phyloP scores from a whole-genome alignment of 345 rosid genomes.

The Eucalyptus marginata region DNA sequence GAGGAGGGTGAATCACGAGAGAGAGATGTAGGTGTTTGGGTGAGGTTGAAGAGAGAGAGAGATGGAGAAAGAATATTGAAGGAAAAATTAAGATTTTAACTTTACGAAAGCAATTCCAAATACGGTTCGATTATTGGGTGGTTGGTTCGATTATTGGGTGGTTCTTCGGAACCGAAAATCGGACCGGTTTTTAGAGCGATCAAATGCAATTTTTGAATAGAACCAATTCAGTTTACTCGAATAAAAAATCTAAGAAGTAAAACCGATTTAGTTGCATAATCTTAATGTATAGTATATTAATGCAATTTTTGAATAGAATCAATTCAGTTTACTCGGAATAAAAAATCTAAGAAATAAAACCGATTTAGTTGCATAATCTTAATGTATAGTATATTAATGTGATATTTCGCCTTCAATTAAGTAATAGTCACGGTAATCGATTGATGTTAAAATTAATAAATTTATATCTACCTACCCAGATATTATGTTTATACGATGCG shows the following conservation, averaged over 20 bases:
- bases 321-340: rapidly evolving
- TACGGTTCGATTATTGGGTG: rapidly evolving
- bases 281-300: background rate
- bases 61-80: no score
- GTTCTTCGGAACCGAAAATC: rapidly evolving
- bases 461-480: rapidly evolving
- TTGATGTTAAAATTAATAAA: background rate
- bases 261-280: rapidly evolving
- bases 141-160: rapidly evolving
- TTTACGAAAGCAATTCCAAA: background rate
- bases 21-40: no score
- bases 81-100: background rate
- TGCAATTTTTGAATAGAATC: rapidly evolving
- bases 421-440: rapidly evolving
- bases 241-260: rapidly evolving
- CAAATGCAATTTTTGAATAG: rapidly evolving
- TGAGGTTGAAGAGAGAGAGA: no score
- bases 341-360: no score
- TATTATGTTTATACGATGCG: no score
- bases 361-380: rapidly evolving
- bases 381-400: background rate
- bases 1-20: background rate
- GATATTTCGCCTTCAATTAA: rapidly evolving
- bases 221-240: rapidly evolving
- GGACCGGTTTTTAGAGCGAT: rapidly evolving